Conservation (phyloP, 1,139 yeast genomes). For the Geotrichum restrictum region DNA sequence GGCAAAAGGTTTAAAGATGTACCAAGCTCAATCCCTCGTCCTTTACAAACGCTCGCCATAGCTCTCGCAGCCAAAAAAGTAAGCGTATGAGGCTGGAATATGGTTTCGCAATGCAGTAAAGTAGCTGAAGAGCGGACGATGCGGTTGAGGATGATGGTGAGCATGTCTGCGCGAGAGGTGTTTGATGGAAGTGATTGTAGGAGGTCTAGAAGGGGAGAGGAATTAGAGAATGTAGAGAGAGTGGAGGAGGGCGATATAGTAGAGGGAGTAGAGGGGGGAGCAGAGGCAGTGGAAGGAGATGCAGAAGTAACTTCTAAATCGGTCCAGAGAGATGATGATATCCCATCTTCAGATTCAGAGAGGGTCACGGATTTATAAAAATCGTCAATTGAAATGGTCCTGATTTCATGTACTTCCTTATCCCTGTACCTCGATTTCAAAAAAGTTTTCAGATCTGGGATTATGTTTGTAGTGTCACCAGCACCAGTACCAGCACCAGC, state of each 20-base stretch:
- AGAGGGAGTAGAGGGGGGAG: not conserved
- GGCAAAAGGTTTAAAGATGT: conserved; percentile 26
- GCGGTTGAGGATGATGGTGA: conserved; percentile 47
- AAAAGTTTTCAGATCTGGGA: not conserved
- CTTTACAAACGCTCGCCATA: conserved; percentile 78
- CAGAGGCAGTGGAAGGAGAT: no score
- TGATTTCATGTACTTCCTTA: not conserved
- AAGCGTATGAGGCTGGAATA: conserved; percentile 76
- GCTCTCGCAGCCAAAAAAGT: conserved; percentile 77
- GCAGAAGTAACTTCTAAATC: not conserved
- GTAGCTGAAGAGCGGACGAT: conserved; percentile 49
- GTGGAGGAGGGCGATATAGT: no score
- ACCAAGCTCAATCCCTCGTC: conserved; percentile 71
- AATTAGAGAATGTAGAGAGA: not conserved
- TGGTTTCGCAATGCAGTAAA: conserved; percentile 49
- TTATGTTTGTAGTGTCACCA: conserved; percentile 1
- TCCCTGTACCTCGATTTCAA: conserved; percentile 7
- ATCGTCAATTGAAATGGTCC: conserved; percentile 1
- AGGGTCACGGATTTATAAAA: not conserved
- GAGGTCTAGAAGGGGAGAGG: not conserved
- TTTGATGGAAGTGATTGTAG: conserved; percentile 15
- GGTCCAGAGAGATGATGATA: not conserved
- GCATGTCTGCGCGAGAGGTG: conserved; percentile 48
- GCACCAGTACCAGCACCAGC: no score
- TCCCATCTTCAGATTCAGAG: no score